A percentile compares a stretch with the other conserved stretches of the same genome.
Conservation (phyloP, 208 protist species). For the Crithidia sp. region DNA sequence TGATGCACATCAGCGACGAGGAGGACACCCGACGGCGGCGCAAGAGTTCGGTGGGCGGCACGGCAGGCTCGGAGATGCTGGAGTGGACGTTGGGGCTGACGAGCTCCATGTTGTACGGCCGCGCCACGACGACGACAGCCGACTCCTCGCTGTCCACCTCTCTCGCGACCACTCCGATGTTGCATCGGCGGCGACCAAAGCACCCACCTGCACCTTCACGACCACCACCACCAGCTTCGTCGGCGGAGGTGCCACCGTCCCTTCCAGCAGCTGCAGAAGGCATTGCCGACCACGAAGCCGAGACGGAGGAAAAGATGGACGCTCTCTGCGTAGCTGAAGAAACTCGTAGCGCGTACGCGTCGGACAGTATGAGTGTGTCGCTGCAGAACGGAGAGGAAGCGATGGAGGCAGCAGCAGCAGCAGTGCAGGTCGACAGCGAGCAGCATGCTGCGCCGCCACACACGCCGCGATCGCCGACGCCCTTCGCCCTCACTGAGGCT, state of each 20-base stretch:
- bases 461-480: slow-evolving; percentile 6
- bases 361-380: not conserved
- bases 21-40: not conserved
- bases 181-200: not conserved
- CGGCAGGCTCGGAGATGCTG: slow-evolving; percentile 1
- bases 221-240: not conserved
- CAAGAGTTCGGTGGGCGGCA: not conserved
- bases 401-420: not conserved
- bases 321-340: not conserved
- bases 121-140: slow-evolving; percentile 1
- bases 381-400: not conserved
- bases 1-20: not conserved
- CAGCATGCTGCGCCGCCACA: not conserved
- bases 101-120: slow-evolving; percentile 14
- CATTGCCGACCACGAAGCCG: not conserved
- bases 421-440: not conserved
- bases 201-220: not conserved
- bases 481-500: slow-evolving; percentile 3
- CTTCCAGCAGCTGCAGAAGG: not conserved
- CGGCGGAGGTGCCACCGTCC: not conserved
- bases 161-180: not conserved
- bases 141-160: slow-evolving; percentile 12
- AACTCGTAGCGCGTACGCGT: not conserved
- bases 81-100: slow-evolving; percentile 26
- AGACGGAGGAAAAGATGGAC: not conserved